A percentile compares a stretch with the other conserved stretches of the same genome.
These are phyloP conservation scores for Brassica incana DNA, from an alignment of 345 rosid genomes.

Conservation along the genomic window DNA sequence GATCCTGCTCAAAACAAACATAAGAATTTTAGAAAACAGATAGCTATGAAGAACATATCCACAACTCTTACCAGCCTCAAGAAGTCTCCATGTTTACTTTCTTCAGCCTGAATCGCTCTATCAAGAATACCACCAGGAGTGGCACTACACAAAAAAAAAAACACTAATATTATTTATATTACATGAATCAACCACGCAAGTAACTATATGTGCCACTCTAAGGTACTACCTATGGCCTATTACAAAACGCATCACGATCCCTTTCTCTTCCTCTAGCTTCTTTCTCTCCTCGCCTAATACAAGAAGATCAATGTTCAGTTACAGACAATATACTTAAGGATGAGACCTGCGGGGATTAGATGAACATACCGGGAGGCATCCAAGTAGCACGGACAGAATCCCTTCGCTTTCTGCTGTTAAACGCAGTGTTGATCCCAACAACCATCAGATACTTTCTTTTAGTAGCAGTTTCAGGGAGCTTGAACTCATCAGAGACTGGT, in stretches of 20 bases:
- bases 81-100: constrained; percentile 85
- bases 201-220: background rate
- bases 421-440: constrained; percentile 88
- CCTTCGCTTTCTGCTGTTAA: constrained; percentile 91
- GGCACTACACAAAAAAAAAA: constrained; percentile 51
- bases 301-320: constrained; percentile 10
- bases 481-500: constrained; percentile 64
- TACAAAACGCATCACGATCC: constrained; percentile 89
- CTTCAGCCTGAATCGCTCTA: constrained; percentile 96
- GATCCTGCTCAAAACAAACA: constrained; percentile 58
- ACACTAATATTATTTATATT: background rate
- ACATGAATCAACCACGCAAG: background rate
- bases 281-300: constrained; percentile 69
- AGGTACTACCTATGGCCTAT: constrained; percentile 84
- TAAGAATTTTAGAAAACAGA: background rate
- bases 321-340: background rate
- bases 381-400: constrained; percentile 94
- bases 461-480: constrained; percentile 44
- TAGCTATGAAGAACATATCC: background rate
- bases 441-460: constrained; percentile 84
- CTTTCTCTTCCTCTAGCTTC: constrained; percentile 97
- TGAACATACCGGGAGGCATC: constrained; percentile 88
- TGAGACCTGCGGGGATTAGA: background rate
- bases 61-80: constrained; percentile 72
- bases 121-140: constrained; percentile 95